Evolutionary conservation across 192 early-diverging fungal species (phyloP).

Genomic region (Backusella mclennaniae): DNA sequence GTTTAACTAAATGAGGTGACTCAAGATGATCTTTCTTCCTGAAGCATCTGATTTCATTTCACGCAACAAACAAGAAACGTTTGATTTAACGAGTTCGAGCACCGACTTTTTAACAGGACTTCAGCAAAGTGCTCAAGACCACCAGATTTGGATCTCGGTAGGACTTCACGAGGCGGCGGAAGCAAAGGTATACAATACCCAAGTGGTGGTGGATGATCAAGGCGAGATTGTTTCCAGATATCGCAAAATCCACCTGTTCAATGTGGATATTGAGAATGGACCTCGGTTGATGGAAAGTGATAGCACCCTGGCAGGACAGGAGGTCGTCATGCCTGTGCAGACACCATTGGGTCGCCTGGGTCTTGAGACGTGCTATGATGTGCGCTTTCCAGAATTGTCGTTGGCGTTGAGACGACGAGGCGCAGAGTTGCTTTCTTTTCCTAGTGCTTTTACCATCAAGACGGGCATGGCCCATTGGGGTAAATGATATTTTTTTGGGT

Average conservation of each 20-base stretch:
- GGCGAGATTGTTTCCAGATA: conserved; percentile 59
- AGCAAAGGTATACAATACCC: conserved; percentile 61
- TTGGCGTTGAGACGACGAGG: conserved; percentile 51
- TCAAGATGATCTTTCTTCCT: conserved; percentile 75
- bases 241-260: conserved; percentile 82
- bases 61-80: conserved; percentile 46
- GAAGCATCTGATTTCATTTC: conserved; percentile 85
- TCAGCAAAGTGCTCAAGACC: conserved; percentile 53
- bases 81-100: conserved; percentile 45
- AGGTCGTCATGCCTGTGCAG: conserved; percentile 35
- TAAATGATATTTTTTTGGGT: conserved; percentile 4
- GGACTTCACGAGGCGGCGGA: conserved; percentile 71
- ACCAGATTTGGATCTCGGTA: conserved; percentile 68
- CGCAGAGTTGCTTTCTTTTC: conserved; percentile 75
- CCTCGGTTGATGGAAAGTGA: conserved; percentile 51
- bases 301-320: conserved; percentile 36
- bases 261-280: conserved; percentile 58
- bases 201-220: conserved; percentile 59
- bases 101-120: conserved; percentile 60
- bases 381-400: conserved; percentile 77
- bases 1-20: not conserved
- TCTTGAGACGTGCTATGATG: conserved; percentile 73
- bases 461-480: conserved; percentile 87
- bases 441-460: conserved; percentile 78
- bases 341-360: conserved; percentile 62